Percentiles rank a stretch among this genome's conserved stretches.
These are phyloP conservation scores for Jackrogersella minutella DNA, from an alignment of 495 filamentous ascomycete genomes.

Conservation along the genomic window DNA sequence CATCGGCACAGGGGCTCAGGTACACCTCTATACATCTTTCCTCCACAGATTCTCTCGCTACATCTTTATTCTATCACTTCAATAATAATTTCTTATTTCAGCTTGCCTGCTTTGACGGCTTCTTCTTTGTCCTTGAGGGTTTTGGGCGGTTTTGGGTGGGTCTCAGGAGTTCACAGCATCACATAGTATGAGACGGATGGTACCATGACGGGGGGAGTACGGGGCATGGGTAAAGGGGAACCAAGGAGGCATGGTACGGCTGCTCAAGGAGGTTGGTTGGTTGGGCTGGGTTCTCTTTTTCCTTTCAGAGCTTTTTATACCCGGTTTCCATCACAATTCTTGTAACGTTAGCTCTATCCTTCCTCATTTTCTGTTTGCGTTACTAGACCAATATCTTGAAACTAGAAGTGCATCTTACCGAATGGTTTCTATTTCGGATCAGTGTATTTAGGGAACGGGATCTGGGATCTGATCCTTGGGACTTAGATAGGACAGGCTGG, in stretches of 20 bases:
- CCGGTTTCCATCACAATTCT: conserved; percentile 24
- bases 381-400: conserved; percentile 33
- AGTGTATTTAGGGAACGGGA: not conserved
- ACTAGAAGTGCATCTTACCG: conserved; percentile 16
- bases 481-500: conserved; percentile 1
- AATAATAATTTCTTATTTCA: not conserved
- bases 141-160: not conserved
- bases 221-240: not conserved
- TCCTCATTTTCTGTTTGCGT: not conserved
- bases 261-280: not conserved
- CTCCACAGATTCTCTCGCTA: not conserved
- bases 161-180: not conserved
- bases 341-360: conserved; percentile 28
- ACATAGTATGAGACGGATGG: not conserved
- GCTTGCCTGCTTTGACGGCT: not conserved
- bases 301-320: conserved; percentile 36
- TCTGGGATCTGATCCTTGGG: not conserved
- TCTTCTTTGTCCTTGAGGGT: not conserved
- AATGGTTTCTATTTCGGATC: conserved; percentile 3
- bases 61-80: not conserved
- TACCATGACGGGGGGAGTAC: not conserved
- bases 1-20: not conserved
- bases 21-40: not conserved
- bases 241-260: not conserved
- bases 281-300: conserved; percentile 15